These are phyloP conservation scores for Xylaria multiplex DNA, from an alignment of 2,329 filamentous ascomycete species.

Conservation along the genomic window DNA sequence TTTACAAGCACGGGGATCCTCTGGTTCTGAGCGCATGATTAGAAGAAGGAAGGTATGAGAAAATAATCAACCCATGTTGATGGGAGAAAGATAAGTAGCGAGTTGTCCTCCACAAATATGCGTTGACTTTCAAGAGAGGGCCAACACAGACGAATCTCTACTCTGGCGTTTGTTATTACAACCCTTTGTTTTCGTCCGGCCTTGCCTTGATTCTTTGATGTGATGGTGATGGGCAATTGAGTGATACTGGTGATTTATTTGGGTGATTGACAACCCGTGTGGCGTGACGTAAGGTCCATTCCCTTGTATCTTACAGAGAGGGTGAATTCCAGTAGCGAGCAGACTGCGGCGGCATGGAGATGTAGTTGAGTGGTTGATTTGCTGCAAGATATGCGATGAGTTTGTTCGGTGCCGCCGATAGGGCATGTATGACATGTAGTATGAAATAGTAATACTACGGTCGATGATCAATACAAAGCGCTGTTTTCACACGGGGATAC, in stretches of 20 bases:
- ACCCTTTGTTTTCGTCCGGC: background rate
- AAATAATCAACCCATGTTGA: background rate
- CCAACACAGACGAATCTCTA: slow-evolving; percentile 6
- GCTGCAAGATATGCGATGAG: slow-evolving; percentile 16
- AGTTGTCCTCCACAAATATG: background rate
- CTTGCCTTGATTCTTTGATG: background rate
- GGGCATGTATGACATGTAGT: background rate
- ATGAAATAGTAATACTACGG: background rate
- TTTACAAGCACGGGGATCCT: background rate
- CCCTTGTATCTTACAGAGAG: slow-evolving; percentile 11
- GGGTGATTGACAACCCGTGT: slow-evolving; percentile 5
- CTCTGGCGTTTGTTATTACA: background rate
- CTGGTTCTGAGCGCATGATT: background rate
- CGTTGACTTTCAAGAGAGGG: slow-evolving; percentile 8
- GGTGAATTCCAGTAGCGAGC: background rate
- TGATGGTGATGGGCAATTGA: slow-evolving; percentile 12
- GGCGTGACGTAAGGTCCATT: background rate
- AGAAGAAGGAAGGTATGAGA: background rate
- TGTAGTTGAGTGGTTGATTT: background rate
- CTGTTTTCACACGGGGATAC: slow-evolving; percentile 9
- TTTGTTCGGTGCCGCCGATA: slow-evolving; percentile 2
- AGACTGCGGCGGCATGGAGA: background rate
- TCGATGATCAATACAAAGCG: slow-evolving; percentile 19
- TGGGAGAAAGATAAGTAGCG: background rate
- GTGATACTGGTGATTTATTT: slow-evolving; percentile 6